phyloP scores from a whole-genome alignment of 164 flowering plant genomes.

The Magnolia sinica region DNA sequence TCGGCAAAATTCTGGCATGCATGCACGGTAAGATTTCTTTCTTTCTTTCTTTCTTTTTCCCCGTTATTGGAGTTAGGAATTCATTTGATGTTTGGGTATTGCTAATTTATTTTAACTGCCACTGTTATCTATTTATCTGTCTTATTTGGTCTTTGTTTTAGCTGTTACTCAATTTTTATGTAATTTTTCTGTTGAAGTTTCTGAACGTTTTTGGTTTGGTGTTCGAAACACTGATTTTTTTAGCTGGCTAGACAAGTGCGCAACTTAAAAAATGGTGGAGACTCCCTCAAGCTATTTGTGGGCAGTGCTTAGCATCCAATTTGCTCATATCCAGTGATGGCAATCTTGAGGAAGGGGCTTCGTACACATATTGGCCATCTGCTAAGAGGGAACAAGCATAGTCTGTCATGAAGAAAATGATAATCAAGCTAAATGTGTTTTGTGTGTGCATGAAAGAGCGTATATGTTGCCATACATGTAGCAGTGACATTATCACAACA shows the following conservation, averaged over 20 bases:
- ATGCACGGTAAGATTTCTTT: slow-evolving; percentile 69
- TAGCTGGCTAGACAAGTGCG: not conserved
- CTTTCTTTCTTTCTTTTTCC: not conserved
- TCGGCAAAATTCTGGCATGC: slow-evolving; percentile 87
- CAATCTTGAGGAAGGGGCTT: no score
- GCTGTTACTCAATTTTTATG: not conserved
- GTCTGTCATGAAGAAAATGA: no score
- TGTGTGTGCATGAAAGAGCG: no score
- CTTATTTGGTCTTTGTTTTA: not conserved
- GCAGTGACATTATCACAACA: no score
- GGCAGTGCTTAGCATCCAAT: not conserved
- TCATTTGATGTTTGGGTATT: not conserved
- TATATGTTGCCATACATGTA: no score
- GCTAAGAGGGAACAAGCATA: no score
- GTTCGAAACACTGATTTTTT: no score
- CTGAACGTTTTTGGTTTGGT: no score
- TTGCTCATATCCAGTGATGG: no score
- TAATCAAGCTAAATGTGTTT: no score
- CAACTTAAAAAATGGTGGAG: not conserved
- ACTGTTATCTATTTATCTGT: not conserved
- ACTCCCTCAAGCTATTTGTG: not conserved
- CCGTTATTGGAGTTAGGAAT: not conserved
- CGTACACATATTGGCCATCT: no score
- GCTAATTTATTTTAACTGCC: not conserved
- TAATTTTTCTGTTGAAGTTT: not conserved